These are phyloP conservation scores for Yueomyces sp. DNA, from an alignment of 805 yeast genomes.

Conservation along the genomic window DNA sequence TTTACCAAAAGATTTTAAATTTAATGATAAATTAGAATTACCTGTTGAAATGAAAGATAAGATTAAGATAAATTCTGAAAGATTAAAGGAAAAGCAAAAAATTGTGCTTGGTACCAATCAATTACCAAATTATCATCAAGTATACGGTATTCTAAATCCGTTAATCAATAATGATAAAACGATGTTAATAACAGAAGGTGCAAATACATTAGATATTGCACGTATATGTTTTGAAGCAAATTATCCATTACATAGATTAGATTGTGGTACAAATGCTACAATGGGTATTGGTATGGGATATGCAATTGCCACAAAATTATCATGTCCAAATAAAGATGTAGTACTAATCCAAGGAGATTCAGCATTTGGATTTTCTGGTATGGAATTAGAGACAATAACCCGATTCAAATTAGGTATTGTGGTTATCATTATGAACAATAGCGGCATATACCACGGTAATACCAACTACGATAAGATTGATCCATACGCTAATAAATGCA, in stretches of 20 bases:
- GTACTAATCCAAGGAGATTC: slow-evolving; percentile 64
- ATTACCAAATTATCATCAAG: slow-evolving; percentile 38
- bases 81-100: slow-evolving; percentile 16
- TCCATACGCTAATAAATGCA: slow-evolving; percentile 33
- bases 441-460: slow-evolving; percentile 58
- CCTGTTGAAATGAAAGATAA: slow-evolving; percentile 4
- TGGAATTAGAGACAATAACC: slow-evolving; percentile 61
- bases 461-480: slow-evolving; percentile 11
- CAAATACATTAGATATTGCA: slow-evolving; percentile 64
- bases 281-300: slow-evolving; percentile 70
- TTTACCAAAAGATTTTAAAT: slow-evolving; percentile 18
- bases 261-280: slow-evolving; percentile 67
- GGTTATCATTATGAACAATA: slow-evolving; percentile 56
- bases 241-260: slow-evolving; percentile 41
- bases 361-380: slow-evolving; percentile 62
- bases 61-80: slow-evolving; percentile 9
- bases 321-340: slow-evolving; percentile 30
- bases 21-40: slow-evolving; percentile 1
- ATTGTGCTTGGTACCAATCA: neutral
- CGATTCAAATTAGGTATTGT: slow-evolving; percentile 40
- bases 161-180: slow-evolving; percentile 25
- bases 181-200: slow-evolving; percentile 53
- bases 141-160: slow-evolving; percentile 35
- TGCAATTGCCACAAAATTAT: slow-evolving; percentile 46
- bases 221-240: slow-evolving; percentile 45